phyloP scores from a whole-genome alignment of 2,329 filamentous ascomycete species.

The Tolypocladium guangdongense region DNA sequence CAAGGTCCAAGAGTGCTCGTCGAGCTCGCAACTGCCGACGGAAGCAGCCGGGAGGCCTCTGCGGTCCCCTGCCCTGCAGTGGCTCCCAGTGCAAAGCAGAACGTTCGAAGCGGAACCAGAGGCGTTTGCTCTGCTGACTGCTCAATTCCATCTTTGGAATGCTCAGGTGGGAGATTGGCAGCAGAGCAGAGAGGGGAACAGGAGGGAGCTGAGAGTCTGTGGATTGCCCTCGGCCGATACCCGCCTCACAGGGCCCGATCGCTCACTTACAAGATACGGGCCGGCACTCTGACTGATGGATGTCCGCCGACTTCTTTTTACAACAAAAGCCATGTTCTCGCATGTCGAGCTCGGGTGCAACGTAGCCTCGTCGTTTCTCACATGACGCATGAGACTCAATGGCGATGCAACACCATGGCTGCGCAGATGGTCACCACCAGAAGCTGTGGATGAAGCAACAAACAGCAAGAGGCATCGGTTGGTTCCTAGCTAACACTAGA shows the following conservation, averaged over 20 bases:
- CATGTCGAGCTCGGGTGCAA: too few relatives aligned
- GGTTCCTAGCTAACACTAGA: neutral
- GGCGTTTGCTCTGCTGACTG: neutral
- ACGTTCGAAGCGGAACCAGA: neutral
- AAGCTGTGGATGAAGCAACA: neutral
- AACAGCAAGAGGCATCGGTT: neutral
- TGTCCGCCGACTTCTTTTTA: too few relatives aligned
- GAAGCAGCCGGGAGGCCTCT: neutral
- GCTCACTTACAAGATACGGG: neutral
- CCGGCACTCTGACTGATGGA: too few relatives aligned
- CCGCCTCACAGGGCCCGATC: neutral
- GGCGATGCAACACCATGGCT: too few relatives aligned
- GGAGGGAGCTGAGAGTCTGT: too few relatives aligned
- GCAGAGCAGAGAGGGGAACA: neutral
- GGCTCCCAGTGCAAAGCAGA: neutral
- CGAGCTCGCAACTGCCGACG: too few relatives aligned
- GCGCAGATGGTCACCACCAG: too few relatives aligned
- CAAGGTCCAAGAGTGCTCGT: too few relatives aligned
- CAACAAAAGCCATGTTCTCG: too few relatives aligned
- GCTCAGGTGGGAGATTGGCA: neutral
- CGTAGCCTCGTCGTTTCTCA: too few relatives aligned
- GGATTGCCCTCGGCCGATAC: neutral
- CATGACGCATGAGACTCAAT: too few relatives aligned
- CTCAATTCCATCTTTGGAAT: neutral
- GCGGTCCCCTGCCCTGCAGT: neutral